Evolutionary conservation across 2,329 filamentous ascomycete species (phyloP), one percentile per base, ranked within the genome.

Genomic region (Stagonosporopsis chrysanthemi): DNA sequence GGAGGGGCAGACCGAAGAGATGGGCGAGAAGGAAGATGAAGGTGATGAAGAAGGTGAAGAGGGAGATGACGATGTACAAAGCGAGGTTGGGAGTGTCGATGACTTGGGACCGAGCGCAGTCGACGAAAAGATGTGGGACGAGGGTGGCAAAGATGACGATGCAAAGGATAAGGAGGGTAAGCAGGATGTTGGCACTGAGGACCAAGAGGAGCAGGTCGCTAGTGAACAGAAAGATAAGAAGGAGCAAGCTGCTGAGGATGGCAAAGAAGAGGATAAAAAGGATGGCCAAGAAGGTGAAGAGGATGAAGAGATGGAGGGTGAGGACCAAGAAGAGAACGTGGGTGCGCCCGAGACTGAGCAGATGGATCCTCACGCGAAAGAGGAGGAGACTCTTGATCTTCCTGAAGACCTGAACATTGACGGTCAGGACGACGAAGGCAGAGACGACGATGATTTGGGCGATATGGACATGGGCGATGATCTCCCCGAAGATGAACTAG

Each of bases 71-170:
- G 79, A 81, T 47, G 88, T 96, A 73, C 92, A 97, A 63, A 93
- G 97, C 68, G 92, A 98, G 76, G 86, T 90, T 5, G 95, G 93
- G 1, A 90, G 92, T 68, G 92, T 98, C 11, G 91, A 97, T 78
- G 92, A 96, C 68, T 82, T 97, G 39, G 94, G 97, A 66, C 89
- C 92, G 12, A 90, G 88, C 15, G 91, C 94, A 19, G 90, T 98
- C 1, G 96, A 99, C 73, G 96, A 99, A 79, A 99, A 98, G 82
- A 92, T 98, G 85, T 99, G 95, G 95, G 93, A 99, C 76, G 93
- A 92, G 36, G 88, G 88, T 42, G 88, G 91, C 40, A 83, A 89
- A 44, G 84, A 93, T 41, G 87, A 93, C 44, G 88, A 90, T 1
- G 90, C 94, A 44, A 95, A 95, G 65, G 90, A 97, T 41, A 90